Conservation (phyloP, 139 green algal genomes). For the Desmodesmus armatus region DNA sequence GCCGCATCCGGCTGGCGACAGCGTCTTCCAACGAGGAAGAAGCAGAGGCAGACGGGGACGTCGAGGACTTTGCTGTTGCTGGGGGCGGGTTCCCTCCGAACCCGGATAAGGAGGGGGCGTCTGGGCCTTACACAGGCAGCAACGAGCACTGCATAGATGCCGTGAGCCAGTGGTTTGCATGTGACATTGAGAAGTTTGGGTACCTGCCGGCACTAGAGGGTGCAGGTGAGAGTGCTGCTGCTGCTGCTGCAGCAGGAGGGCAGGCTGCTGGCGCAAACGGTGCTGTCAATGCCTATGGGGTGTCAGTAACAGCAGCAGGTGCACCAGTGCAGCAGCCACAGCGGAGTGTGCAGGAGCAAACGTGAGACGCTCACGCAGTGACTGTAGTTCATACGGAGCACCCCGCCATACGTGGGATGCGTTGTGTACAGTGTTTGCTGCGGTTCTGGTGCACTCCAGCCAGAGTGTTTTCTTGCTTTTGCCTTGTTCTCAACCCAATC, state of each 20-base stretch:
- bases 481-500: too few species aligned
- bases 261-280: neutral
- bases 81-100: neutral
- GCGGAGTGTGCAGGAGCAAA: too few species aligned
- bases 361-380: too few species aligned
- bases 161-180: conserved; percentile 43
- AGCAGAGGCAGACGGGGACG: neutral
- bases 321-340: neutral
- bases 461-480: too few species aligned
- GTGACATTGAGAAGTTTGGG: conserved; percentile 43
- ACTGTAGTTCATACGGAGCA: too few species aligned
- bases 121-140: conserved; percentile 24
- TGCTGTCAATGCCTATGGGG: neutral
- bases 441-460: too few species aligned
- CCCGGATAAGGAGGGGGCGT: neutral
- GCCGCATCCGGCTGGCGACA: too few species aligned
- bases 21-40: conserved; percentile 7
- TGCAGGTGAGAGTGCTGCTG: neutral
- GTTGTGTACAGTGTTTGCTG: too few species aligned
- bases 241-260: neutral
- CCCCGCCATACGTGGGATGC: too few species aligned
- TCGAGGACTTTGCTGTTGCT: too few species aligned
- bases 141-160: conserved; percentile 43
- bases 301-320: neutral
- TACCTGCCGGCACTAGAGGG: conserved; percentile 3